Evolutionary conservation across 257 asterid genomes (phyloP), one percentile per base, ranked within the genome.

Genomic region (Misopates orontium): DNA sequence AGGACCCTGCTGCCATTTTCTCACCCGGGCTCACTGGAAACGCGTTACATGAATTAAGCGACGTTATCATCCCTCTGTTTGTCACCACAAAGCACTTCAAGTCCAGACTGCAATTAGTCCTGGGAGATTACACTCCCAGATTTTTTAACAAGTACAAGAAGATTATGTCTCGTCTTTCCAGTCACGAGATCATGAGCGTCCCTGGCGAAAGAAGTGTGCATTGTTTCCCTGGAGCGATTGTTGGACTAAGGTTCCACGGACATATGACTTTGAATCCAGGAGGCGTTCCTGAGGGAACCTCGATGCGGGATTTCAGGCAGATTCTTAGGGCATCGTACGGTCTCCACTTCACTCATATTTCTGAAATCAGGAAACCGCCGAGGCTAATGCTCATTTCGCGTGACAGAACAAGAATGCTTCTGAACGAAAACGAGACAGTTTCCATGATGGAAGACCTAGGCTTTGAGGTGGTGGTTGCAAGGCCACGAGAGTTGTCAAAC

Each of bases 11-110:
- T 1, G 39, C 76, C 0, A 62, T 80, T 21, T 83, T 80, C 73
- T 83, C 87, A 3, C 60, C 87, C 8, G 88, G 83, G 15, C 55
- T 77, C 28, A 48, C 76, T 0, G 84, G 86, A 0, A 84, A 86
- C 62, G 16, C 73, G 5, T 84, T 75, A 74, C 90, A 82, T 18
- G 88, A 84, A 16, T 76, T 86, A 73, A 82, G 75, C 44, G 88
- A 86, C 67, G 64, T 80, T 4, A 72, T 86, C 44, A 82, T 86
- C 11, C 90, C 88, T 0, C 66, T 86, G 12, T 82, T 69, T 77
- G 64, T 86, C 61, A 86, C 90, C 8, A 41, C 78, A 9, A 71
- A 54, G 11, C 86, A 80, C 65, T 78, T 84, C 64, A 63, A 56
- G 19, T 68, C 81, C 18, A 20, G 14, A 0, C 79, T 80, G 3